phyloP scores from a whole-genome alignment of 257 asterid genomes.

The Linaria vulgaris region DNA sequence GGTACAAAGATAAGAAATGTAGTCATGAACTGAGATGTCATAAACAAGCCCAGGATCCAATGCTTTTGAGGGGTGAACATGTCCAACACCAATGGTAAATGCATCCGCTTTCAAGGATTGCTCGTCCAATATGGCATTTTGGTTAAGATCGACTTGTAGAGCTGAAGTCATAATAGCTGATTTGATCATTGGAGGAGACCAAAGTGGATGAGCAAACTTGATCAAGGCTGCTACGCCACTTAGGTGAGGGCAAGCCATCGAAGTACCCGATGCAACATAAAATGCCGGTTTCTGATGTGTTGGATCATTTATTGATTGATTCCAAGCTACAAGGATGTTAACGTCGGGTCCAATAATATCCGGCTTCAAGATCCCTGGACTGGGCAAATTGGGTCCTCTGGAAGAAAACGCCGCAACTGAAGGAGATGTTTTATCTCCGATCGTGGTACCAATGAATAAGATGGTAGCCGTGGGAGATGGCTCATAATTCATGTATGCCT shows the following conservation, averaged over 20 bases:
- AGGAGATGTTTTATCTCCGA: conserved; percentile 30
- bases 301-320: conserved; percentile 17
- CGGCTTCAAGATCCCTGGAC: conserved; percentile 33
- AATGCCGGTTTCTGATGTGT: conserved; percentile 22
- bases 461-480: conserved; percentile 21
- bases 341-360: conserved; percentile 39
- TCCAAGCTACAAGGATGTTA: conserved; percentile 47
- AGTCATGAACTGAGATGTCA: conserved; percentile 29
- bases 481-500: conserved; percentile 23
- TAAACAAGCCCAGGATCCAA: conserved; percentile 37
- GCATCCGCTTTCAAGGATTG: conserved; percentile 26
- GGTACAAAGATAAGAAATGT: conserved; percentile 38
- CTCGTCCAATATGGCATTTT: conserved; percentile 25
- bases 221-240: conserved; percentile 38
- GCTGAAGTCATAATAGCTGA: conserved; percentile 31
- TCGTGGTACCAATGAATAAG: conserved; percentile 22
- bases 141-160: conserved; percentile 7
- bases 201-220: conserved; percentile 35
- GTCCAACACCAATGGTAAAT: conserved; percentile 36
- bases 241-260: conserved; percentile 41
- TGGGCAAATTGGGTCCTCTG: conserved; percentile 32
- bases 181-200: conserved; percentile 33
- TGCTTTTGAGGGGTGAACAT: conserved; percentile 41
- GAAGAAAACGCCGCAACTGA: conserved; percentile 32
- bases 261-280: conserved; percentile 36